Conservation (phyloP, 345 rosid genomes). For the Heritiera littoralis region DNA sequence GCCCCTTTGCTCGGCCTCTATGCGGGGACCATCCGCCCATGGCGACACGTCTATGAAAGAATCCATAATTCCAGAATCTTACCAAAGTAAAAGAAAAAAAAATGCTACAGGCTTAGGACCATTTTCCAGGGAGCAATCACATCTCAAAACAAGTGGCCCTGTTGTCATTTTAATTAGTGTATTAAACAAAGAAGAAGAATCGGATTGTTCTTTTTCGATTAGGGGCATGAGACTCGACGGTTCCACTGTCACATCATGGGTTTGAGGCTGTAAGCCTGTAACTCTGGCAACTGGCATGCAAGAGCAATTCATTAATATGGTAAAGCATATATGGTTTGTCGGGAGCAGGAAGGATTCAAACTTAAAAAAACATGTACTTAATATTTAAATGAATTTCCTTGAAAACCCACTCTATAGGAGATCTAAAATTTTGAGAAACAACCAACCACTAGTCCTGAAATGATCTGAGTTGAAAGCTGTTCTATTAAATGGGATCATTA, state of each 20-base stretch:
- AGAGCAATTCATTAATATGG: not conserved
- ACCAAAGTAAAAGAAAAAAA: not conserved
- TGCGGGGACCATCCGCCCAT: slow-evolving; percentile 35
- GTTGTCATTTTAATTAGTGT: not conserved
- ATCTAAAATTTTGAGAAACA: slow-evolving; percentile 18
- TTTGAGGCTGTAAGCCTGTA: slow-evolving; percentile 23
- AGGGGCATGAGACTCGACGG: slow-evolving; percentile 6
- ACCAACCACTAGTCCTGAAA: not conserved
- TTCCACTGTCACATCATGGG: slow-evolving; percentile 27
- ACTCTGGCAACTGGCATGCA: slow-evolving; percentile 19
- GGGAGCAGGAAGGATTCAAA: slow-evolving; percentile 19
- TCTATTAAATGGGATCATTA: slow-evolving; percentile 8
- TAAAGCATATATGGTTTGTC: slow-evolving; percentile 14
- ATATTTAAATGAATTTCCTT: slow-evolving; percentile 3
- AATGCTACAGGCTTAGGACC: not conserved
- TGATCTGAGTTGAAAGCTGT: slow-evolving; percentile 18
- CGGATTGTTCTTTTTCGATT: not conserved
- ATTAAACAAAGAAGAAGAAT: not conserved
- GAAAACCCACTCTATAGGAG: slow-evolving; percentile 23
- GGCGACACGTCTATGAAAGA: slow-evolving; percentile 22
- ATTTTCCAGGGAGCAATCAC: slow-evolving; percentile 23
- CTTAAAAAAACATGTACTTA: not conserved
- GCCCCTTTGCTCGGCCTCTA: slow-evolving; percentile 28
- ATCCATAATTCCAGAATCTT: slow-evolving; percentile 16
- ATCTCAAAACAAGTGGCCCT: not conserved